Evolutionary conservation across 2,329 filamentous ascomycete species (phyloP).

Genomic region (Ascochyta rabiei): DNA sequence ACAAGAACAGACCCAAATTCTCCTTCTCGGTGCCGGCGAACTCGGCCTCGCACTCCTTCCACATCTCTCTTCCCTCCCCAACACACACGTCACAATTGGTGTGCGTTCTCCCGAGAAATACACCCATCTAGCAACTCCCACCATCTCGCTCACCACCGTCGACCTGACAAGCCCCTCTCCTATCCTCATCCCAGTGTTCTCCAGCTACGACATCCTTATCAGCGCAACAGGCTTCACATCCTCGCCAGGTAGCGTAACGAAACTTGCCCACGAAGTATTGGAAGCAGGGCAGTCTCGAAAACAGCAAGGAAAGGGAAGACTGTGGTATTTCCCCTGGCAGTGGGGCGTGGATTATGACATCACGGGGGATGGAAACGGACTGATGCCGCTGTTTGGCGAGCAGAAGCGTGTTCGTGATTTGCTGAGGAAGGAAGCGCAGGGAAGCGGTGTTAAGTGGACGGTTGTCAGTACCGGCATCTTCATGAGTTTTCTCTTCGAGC

Average conservation of each 20-base stretch:
- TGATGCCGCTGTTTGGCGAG: conserved; percentile 72
- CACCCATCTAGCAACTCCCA: conserved; percentile 30
- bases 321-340: conserved; percentile 71
- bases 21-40: conserved; percentile 71
- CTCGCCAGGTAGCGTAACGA: conserved; percentile 61
- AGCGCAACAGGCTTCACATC: conserved; percentile 66
- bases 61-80: conserved; percentile 57
- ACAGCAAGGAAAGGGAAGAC: background rate
- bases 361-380: conserved; percentile 59
- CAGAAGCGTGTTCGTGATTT: conserved; percentile 56
- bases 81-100: conserved; percentile 58
- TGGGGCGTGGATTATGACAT: conserved; percentile 75
- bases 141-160: conserved; percentile 51
- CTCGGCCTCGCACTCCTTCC: conserved; percentile 64
- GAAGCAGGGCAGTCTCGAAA: conserved; percentile 53
- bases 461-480: conserved; percentile 74
- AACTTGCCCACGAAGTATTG: conserved; percentile 63
- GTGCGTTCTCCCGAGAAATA: conserved; percentile 58
- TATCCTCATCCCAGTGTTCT: conserved; percentile 44
- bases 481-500: conserved; percentile 71
- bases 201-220: conserved; percentile 61
- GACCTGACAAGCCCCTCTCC: conserved; percentile 48
- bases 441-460: conserved; percentile 60
- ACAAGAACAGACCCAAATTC: conserved; percentile 46
- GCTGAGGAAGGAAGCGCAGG: conserved; percentile 28